Evolutionary conservation across 257 asterid genomes (phyloP).

Genomic region (Coffea canephora): DNA sequence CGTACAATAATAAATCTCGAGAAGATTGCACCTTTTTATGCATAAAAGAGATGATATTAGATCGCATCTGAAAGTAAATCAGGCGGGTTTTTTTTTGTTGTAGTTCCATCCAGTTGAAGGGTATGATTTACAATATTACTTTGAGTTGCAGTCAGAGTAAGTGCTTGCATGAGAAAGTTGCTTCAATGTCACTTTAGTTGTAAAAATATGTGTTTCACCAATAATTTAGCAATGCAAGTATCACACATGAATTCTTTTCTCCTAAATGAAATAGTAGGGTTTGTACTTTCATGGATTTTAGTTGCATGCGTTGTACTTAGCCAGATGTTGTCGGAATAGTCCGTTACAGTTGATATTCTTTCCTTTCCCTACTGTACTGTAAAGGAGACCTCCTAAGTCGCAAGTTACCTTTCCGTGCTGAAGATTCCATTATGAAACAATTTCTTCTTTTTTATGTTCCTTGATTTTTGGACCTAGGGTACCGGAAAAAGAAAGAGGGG

Average conservation of each 20-base stretch:
- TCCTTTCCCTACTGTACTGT: background rate
- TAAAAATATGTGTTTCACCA: background rate
- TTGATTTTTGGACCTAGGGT: background rate
- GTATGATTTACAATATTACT: background rate
- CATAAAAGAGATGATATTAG: background rate
- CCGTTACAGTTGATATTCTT: slow-evolving; percentile 1
- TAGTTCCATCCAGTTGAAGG: background rate
- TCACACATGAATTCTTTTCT: background rate
- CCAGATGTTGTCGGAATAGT: background rate
- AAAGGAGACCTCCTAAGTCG: background rate
- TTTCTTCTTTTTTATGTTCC: background rate
- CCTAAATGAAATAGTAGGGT: background rate
- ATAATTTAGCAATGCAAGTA: background rate
- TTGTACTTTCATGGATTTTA: background rate
- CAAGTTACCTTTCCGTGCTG: background rate
- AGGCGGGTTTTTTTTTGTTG: background rate
- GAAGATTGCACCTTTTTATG: background rate
- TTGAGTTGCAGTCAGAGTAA: background rate
- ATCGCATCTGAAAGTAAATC: background rate
- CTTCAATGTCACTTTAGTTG: background rate
- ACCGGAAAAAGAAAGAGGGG: background rate
- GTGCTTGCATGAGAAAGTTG: background rate
- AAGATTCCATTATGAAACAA: background rate
- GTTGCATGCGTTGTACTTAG: slow-evolving; percentile 21
- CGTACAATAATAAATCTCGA: background rate